Base-by-base conservation (phyloP, 2,329 filamentous ascomycete genomes). In the Fusarium verticillioides region DNA sequence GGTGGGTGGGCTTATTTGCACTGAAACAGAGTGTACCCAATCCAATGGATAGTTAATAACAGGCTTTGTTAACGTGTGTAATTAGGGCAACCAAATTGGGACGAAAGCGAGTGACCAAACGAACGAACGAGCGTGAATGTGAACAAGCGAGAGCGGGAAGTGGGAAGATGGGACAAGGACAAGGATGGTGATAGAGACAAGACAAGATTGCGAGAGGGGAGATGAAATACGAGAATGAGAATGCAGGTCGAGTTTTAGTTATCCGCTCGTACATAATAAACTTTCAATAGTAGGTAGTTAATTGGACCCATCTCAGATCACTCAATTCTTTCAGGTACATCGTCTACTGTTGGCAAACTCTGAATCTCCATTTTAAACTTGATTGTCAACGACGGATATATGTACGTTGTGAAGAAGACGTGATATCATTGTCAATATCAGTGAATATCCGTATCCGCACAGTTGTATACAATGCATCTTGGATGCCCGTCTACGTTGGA, bases 31-130 rank as follows among this genome's bases (percentile, higher is more conserved):
- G 40, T 42, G 60, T 70, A 61, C 26, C 57, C 65, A 52, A 58
- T 43, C 57, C 65, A 52, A 58, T 43, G 30, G 47, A 54, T 26
- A 26, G 26, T 26, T 26, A 28, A 46, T 70, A 32, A 50, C 44
- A 47, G 37, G 40, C 52, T 60, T 16, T 42, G 46, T 49, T 37
- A 21, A 58, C 37, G 44, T 23, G 49, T 37, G 47, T 30, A 46
- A 44, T 46, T 39, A 43, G 60, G 60, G 49, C 43, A 60, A 43
- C 34, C 63, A n/a, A 50, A 36, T 42, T 57, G 40, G 52, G 57
- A 66, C 52, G 69, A 64, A 60, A 61, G 69, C 59, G 65, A 67
- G 53, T 43, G 59, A 73, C 47, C 40, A 39, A 73, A 59, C 44
- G 62, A 62, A 39, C 50, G 54, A 64, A 42, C 40, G 50, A 46